phyloP scores from a whole-genome alignment of 306 rosid genomes.

The Begonia loranthoides region DNA sequence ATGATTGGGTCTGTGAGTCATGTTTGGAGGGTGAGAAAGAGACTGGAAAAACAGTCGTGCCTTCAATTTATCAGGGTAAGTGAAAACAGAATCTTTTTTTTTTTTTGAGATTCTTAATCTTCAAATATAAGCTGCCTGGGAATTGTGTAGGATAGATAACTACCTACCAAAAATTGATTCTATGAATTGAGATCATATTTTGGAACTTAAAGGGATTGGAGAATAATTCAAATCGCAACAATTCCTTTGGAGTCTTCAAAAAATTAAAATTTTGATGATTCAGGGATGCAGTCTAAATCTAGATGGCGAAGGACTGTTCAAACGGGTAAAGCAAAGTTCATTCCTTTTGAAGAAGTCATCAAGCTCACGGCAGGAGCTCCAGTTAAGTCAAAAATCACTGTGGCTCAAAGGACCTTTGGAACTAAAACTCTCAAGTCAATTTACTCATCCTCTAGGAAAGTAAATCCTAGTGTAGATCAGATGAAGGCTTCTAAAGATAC shows the following conservation, averaged over 20 bases:
- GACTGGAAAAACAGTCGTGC: background rate
- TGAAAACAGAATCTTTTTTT: too few relatives aligned
- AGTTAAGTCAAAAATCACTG: background rate
- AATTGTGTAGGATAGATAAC: too few relatives aligned
- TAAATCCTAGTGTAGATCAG: background rate
- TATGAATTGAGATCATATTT: too few relatives aligned
- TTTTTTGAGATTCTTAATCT: too few relatives aligned
- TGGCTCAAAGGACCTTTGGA: slow-evolving; percentile 2
- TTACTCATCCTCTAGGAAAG: slow-evolving; percentile 7
- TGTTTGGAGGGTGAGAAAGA: slow-evolving; percentile 17
- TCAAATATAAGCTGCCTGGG: too few relatives aligned
- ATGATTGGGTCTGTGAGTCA: slow-evolving; percentile 42
- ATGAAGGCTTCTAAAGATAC: slow-evolving; percentile 14
- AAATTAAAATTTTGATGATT: slow-evolving; percentile 6
- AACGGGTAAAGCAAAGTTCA: slow-evolving; percentile 44
- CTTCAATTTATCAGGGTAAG: background rate
- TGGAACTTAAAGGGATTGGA: too few relatives aligned
- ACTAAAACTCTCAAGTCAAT: slow-evolving; percentile 8
- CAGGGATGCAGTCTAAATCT: slow-evolving; percentile 14
- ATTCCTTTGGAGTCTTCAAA: too few relatives aligned
- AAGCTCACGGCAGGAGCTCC: slow-evolving; percentile 25
- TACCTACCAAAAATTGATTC: too few relatives aligned
- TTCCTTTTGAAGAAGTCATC: slow-evolving; percentile 44
- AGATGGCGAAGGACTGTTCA: slow-evolving; percentile 15
- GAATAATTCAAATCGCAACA: too few relatives aligned